Base-by-base conservation (phyloP, 1,284 basidiomycete species). In the Cerioporus squamosus region DNA sequence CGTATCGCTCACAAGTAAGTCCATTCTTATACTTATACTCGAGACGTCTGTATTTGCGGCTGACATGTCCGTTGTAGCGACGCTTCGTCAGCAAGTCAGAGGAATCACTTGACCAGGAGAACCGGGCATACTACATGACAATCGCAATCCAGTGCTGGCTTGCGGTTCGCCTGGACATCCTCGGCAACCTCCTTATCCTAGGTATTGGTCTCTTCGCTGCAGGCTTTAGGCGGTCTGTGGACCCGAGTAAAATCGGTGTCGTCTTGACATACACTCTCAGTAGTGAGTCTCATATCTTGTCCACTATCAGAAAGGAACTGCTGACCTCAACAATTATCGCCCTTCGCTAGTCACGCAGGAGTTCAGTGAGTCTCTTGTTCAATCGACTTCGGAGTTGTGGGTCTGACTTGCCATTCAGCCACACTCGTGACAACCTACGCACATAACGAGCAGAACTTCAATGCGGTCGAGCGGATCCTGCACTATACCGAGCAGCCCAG, bases 71-170 rank as follows among this genome's bases (percentile, higher is more conserved):
- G 18, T 31, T 24, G 15, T 51, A 74, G 72, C 55, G 59, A n/a
- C 75, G 80, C 17, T 86, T 88, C 74, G 68, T 83, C 53, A 66
- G 66, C 26, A 74, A 67, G 39, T 76, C 77, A 42, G 80, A 84
- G 48, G 76, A 81, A 52, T 77, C 82, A 20, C 69, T 87, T 60
- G 86, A 88, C 66, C 69, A 82, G 53, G 84, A 89, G 71, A 87
- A 88, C 70, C 77, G 89, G 44, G 93, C 93, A 0, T 93, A 93
- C 71, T 88, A 86, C 67, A 84, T 94, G 77, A 92, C 88, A 0
- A 82, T 90, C 31, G 77, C 83, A 5, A 88, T 83, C 45, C 86
- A 88, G 66, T 74, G 82, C 52, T 88, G 84, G 85, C 72, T 87
- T 3, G 76, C 77, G 15, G 68, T 88, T 14, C 78, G 87, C 2